Percentiles rank a stretch among this genome's conserved stretches.
Conservation (phyloP, 257 asterid genomes). For the Ajuga chamaepitys region DNA sequence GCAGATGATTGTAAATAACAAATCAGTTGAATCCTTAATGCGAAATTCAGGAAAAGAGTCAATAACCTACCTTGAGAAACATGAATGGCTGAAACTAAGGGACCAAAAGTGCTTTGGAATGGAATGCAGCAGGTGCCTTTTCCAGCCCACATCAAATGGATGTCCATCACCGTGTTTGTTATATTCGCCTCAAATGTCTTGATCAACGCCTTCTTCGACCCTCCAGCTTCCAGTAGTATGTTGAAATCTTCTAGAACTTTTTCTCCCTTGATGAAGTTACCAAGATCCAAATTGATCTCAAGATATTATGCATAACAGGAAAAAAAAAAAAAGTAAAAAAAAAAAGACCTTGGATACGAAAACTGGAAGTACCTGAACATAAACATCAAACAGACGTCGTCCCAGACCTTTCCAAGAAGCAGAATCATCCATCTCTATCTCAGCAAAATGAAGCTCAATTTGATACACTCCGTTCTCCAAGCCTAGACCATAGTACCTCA, state of each 20-base stretch:
- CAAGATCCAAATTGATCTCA: neutral
- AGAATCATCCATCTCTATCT: conserved; percentile 50
- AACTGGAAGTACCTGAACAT: conserved; percentile 37
- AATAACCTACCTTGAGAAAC: conserved; percentile 58
- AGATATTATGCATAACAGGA: neutral
- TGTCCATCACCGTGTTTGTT: conserved; percentile 41
- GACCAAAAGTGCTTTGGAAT: conserved; percentile 57
- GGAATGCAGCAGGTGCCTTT: conserved; percentile 71
- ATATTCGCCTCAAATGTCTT: conserved; percentile 44
- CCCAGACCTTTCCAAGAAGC: conserved; percentile 58
- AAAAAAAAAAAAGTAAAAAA: no score
- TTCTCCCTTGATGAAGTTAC: conserved; percentile 31
- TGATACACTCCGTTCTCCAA: conserved; percentile 38
- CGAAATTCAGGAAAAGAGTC: neutral
- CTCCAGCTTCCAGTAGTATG: conserved; percentile 42
- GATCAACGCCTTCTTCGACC: conserved; percentile 42
- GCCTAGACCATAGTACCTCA: conserved; percentile 59
- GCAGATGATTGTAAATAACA: neutral
- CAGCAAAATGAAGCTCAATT: conserved; percentile 56
- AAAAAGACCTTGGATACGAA: neutral
- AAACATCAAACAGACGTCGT: conserved; percentile 47
- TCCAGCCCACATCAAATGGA: conserved; percentile 57
- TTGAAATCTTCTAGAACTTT: conserved; percentile 45
- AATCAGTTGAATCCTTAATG: neutral
- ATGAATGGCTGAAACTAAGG: conserved; percentile 47